Evolutionary conservation across 768 basidiomycete species (phyloP), one percentile per base, ranked within the genome.

Genomic region (Hysterangium stoloniferum): DNA sequence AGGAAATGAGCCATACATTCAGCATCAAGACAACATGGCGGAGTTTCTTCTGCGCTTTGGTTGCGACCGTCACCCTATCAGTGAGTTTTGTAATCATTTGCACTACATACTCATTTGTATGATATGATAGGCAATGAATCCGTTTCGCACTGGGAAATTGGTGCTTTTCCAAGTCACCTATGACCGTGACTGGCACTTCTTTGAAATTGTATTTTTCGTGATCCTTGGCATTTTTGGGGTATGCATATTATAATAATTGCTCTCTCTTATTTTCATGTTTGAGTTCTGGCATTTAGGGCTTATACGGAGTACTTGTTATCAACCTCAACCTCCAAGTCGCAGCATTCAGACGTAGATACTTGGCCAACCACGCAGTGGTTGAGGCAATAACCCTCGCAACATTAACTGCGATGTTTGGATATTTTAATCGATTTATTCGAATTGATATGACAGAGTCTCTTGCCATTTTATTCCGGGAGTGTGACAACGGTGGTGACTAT

Each of bases 1-100:
- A 94, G 90, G 96, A 99, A 80, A 99, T 99, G 96, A 95, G 90
- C 66, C 87, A 92, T 64, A 85, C 80, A 33, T 98, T 97, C 65
- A 95, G 87, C 52, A 94, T 94, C 68, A 86, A 91, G 66, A 98
- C 95, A 4, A 96, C 98, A 92, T 98, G 95, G 95, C 75, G 84
- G 60, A 94, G 90, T 62, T 96, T 98, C 66, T 85, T 98, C 62
- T 98, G 96, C 65, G 96, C 96, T 29, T 74, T 99, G 41, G 86
- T 98, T 41, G 96, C 96, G 12, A 97, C 95, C 0, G 88, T 98
- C 58, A 95, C 95, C 0, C 71, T 99, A 11, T 87, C 95, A 28
- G 95, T 96, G 54, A 59, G 92, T 76, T 19, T 38, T 11, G 6
- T n/a, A 25, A 3, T 43, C 36, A 2, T 37, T 28, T 12, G 12